Base-by-base conservation (phyloP, 2,329 filamentous ascomycete genomes). In the Rhexocercosporidium sp. region DNA sequence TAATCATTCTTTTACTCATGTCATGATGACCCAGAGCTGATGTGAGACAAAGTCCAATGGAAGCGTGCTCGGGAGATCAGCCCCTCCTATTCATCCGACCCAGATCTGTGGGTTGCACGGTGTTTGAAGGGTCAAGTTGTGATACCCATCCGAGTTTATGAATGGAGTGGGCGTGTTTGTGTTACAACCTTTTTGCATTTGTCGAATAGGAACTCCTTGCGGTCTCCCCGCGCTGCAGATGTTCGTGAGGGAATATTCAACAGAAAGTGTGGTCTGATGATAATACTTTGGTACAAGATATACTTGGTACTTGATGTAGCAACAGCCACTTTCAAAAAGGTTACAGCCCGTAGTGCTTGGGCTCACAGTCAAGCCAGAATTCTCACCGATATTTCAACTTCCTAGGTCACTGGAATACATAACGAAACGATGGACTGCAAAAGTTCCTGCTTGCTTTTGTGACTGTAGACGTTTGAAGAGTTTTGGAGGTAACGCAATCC, bases 61-160 rank as follows among this genome's bases (percentile, higher is more conserved):
- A 53, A 20, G 7, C 16, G 12, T 37, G 31, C 12, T 39, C 59
- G 46, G 44, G 44, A 53, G 59, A 62, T 62, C 46, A 62, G 46
- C 46, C 18, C 16, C 46, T 49, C 31, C 31, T 53, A 27, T 53
- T 39, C 14, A 27, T 51, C 46, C 31, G 59, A 37, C 46, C 59
- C 53, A 31, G 44, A 62, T 62, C 27, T 22, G n/a, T 37, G 44
- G 59, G 59, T 62, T 51, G 59, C 46, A 62, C 59, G 29, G 37
- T 61, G 14, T 37, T 37, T 27, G 14, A 49, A 51, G 25, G 59
- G 44, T 51, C 29, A 47, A 34, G 39, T 51, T n/a, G 59, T 62
- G 59, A 51, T 39, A 39, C 59, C 59, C 46, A 37, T 27, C 44
- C n/a, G 20, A 39, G 44, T 27, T 51, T 22, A 8, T 62, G 12